Conservation (phyloP, 106 monocot genomes). For the Dendrobium nobile region DNA sequence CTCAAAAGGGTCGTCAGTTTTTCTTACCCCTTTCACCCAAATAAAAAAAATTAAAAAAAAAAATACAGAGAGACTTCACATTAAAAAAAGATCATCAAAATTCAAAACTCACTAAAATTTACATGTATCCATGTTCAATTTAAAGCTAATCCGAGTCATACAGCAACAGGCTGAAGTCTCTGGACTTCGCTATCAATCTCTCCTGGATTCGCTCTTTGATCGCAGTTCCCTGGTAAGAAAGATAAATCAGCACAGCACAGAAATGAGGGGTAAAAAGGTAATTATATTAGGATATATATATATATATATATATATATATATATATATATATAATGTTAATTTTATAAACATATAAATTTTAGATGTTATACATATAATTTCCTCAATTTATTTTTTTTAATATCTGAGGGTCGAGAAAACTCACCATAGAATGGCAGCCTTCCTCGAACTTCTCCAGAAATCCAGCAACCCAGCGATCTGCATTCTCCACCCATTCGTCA, state of each 20-base stretch:
- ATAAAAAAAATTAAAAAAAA: background rate
- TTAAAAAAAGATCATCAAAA: background rate
- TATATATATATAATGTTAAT: too few species aligned
- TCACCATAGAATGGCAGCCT: slow-evolving; percentile 82
- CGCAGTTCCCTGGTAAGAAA: slow-evolving; percentile 33
- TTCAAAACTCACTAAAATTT: background rate
- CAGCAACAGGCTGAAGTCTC: slow-evolving; percentile 38
- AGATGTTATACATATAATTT: too few species aligned
- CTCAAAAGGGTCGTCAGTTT: too few species aligned
- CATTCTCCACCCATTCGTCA: slow-evolving; percentile 94
- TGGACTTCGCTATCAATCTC: slow-evolving; percentile 30
- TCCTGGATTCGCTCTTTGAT: slow-evolving; percentile 51
- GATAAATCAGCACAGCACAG: background rate
- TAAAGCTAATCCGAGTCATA: slow-evolving; percentile 31
- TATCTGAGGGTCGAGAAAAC: background rate
- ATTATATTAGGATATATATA: too few species aligned
- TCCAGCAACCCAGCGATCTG: slow-evolving; percentile 96
- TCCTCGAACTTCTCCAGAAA: slow-evolving; percentile 95
- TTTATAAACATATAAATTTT: too few species aligned
- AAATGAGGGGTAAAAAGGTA: too few species aligned
- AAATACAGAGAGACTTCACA: background rate
- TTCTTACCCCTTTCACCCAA: too few species aligned
- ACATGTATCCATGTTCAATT: background rate
- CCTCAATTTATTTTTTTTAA: too few species aligned
- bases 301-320: too few species aligned